These are phyloP conservation scores for Parathielavia appendiculata DNA, from an alignment of 495 filamentous ascomycete species.

Conservation along the genomic window DNA sequence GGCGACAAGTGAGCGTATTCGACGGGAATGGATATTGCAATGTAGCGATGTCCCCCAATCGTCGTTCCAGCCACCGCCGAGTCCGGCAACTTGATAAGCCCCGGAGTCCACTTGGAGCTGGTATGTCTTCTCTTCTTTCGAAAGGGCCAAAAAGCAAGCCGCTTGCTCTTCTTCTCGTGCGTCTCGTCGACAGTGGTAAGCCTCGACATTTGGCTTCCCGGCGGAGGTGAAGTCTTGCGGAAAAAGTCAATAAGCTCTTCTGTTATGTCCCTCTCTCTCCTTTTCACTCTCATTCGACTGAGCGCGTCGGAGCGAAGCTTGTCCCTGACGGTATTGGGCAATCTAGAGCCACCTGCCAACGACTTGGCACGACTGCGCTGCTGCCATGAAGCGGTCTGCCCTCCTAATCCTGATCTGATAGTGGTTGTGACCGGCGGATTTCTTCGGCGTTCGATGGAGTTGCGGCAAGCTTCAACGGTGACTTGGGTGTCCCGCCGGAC, in stretches of 20 bases:
- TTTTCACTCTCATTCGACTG: constrained; percentile 18
- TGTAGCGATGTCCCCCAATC: constrained; percentile 40
- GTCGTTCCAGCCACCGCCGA: constrained; percentile 42
- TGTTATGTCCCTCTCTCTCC: constrained; percentile 20
- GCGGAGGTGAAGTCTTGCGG: constrained; percentile 37
- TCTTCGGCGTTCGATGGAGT: background rate
- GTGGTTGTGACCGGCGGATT: background rate
- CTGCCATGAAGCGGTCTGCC: constrained; percentile 11
- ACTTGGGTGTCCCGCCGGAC: constrained; percentile 11
- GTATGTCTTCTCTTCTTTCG: constrained; percentile 10
- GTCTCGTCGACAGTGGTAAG: constrained; percentile 19
- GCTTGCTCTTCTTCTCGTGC: constrained; percentile 10
- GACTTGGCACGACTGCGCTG: constrained; percentile 15
- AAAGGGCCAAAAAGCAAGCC: constrained; percentile 17
- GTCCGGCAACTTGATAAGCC: constrained; percentile 40
- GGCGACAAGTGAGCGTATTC: constrained; percentile 26
- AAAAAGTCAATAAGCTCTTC: constrained; percentile 41
- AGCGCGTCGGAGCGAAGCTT: constrained; percentile 25
- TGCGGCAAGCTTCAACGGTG: background rate
- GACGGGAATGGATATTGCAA: constrained; percentile 49
- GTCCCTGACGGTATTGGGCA: constrained; percentile 24
- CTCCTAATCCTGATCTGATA: background rate
- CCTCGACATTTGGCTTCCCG: constrained; percentile 37
- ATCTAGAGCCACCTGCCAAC: constrained; percentile 21
- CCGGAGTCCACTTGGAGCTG: constrained; percentile 9